Conservation (phyloP, 2,329 filamentous ascomycete genomes). For the Bisporella sp. region DNA sequence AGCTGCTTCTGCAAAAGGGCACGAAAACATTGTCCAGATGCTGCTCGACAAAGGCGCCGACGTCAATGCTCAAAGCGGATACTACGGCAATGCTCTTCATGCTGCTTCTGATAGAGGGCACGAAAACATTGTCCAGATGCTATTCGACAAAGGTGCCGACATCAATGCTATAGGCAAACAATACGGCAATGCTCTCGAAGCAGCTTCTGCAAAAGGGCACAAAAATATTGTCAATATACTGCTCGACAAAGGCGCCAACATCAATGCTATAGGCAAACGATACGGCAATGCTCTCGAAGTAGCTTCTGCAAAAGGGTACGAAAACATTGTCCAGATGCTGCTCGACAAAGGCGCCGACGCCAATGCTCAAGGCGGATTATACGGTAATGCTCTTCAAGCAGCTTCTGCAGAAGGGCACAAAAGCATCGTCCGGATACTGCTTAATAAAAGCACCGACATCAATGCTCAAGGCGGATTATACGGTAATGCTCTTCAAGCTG, state of each 20-base stretch:
- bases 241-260: constrained; percentile 13
- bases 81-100: background rate
- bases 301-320: constrained; percentile 8
- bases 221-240: constrained; percentile 11
- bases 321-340: constrained; percentile 8
- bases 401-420: too few species aligned
- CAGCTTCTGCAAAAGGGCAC: too few species aligned
- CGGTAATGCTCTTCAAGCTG: too few species aligned
- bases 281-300: constrained; percentile 7
- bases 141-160: background rate
- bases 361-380: constrained; percentile 8
- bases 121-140: background rate
- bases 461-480: too few species aligned
- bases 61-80: background rate
- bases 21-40: too few species aligned
- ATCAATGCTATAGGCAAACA: background rate
- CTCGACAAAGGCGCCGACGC: constrained; percentile 18
- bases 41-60: too few species aligned
- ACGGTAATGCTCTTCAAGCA: constrained; percentile 12
- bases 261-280: constrained; percentile 1
- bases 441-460: too few species aligned
- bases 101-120: background rate
- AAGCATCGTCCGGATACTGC: too few species aligned
- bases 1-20: too few species aligned
- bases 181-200: background rate